Base-by-base conservation (phyloP, 768 basidiomycete species). In the Pulveroboletus sp. region DNA sequence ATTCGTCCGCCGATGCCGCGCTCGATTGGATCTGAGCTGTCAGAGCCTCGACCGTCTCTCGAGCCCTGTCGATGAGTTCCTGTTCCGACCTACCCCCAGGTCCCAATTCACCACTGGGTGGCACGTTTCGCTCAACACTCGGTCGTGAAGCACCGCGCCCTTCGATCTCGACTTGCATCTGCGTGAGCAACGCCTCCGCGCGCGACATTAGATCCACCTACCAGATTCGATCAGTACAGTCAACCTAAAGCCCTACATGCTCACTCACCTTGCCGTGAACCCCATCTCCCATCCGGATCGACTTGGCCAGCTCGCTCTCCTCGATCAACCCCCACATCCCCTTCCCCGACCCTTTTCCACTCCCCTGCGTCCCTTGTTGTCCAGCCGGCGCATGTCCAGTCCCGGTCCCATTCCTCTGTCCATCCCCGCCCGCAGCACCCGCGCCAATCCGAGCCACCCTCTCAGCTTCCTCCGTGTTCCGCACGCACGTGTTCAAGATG, bases 391-490 rank as follows among this genome's bases (percentile, higher is more conserved):
- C 43, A 17, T 44, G 51, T 24, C 20, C 56, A 20, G 17, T 35
- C 27, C 36, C 47, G 6, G 3, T 13, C 12, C 23, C 39, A 12
- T n/a, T 6, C 12, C 24, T 6, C 27, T 30, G 34, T 23, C 42
- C 48, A 5, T 12, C 22, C 16, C 24, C 50, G 17, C 35, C 35
- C 8, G 11, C 36, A 4, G 13, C 43, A 22, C n/a, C 24, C 63
- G 55, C 47, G 9, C 44, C 26, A n/a, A n/a, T n/a, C 2, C 49
- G 38, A 1, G 65, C 54, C 8, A 54, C 61, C 44, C 58, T 64
- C 59, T 86, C 86, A 1, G 87, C 94, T 48, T 86, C 83, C 64
- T 97, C 94, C 0, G 95, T 98, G 57, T 99, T 98, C 49, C 94
- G 74, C 8, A 94, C 83, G 65, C 95, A 99, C 11, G 84, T 81